phyloP scores from a whole-genome alignment of 2,329 filamentous ascomycete genomes.

The Aureobasidium pullulans region DNA sequence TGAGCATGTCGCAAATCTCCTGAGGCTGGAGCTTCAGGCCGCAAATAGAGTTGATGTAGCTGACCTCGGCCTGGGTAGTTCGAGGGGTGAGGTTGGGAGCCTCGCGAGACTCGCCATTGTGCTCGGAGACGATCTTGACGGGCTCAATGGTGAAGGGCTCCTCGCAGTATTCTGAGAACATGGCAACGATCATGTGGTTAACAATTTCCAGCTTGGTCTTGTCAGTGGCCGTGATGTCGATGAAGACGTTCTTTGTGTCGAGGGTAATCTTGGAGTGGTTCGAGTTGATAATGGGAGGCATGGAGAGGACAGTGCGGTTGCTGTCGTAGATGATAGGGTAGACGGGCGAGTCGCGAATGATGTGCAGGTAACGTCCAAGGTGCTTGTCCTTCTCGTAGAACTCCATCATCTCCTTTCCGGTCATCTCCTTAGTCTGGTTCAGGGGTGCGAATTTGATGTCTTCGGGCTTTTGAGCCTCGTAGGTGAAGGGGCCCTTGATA shows the following conservation, averaged over 20 bases:
- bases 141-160: conserved; percentile 92
- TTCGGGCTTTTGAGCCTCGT: conserved; percentile 85
- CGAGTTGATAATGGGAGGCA: conserved; percentile 96
- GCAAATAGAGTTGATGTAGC: conserved; percentile 90
- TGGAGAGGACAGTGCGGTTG: conserved; percentile 77
- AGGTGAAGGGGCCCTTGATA: conserved; percentile 88
- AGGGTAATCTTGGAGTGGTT: conserved; percentile 94
- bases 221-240: conserved; percentile 94
- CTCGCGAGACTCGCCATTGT: conserved; percentile 76
- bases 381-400: conserved; percentile 95
- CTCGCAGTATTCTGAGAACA: conserved; percentile 89
- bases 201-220: conserved; percentile 95
- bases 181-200: conserved; percentile 88
- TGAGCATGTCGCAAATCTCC: conserved; percentile 70
- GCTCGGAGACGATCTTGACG: conserved; percentile 82
- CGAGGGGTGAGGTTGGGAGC: conserved; percentile 75
- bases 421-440: conserved; percentile 87
- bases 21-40: conserved; percentile 69
- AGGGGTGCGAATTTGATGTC: conserved; percentile 86
- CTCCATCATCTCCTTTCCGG: conserved; percentile 78
- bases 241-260: conserved; percentile 87
- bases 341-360: conserved; percentile 85
- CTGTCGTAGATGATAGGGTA: conserved; percentile 95
- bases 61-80: conserved; percentile 71
- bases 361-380: conserved; percentile 81